These are phyloP conservation scores for Lactarius sp. DNA, from an alignment of 768 basidiomycete species.

Conservation along the genomic window DNA sequence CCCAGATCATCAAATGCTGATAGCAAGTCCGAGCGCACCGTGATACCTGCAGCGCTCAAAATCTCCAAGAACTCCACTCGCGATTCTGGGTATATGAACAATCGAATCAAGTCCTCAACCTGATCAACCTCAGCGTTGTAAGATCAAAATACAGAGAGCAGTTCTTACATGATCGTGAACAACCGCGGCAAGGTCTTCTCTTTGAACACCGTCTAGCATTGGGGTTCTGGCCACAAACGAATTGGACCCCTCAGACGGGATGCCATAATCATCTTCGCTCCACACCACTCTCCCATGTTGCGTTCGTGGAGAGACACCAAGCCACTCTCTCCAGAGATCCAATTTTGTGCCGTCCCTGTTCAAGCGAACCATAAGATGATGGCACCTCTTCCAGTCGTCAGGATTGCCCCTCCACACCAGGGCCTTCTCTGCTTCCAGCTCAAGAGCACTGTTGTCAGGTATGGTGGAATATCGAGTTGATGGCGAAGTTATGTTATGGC, in stretches of 20 bases:
- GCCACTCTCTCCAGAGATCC: slow-evolving; percentile 73
- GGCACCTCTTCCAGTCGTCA: slow-evolving; percentile 59
- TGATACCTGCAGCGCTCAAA: slow-evolving; percentile 38
- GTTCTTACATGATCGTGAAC: slow-evolving; percentile 57
- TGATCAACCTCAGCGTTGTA: slow-evolving; percentile 29
- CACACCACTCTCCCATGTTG: slow-evolving; percentile 41
- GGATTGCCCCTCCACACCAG: slow-evolving; percentile 52
- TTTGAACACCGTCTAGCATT: slow-evolving; percentile 2
- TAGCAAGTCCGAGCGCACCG: slow-evolving; percentile 32
- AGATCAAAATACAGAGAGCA: not conserved
- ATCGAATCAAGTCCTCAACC: slow-evolving; percentile 51
- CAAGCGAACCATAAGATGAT: slow-evolving; percentile 45
- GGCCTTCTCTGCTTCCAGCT: slow-evolving; percentile 14
- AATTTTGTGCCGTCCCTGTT: slow-evolving; percentile 68
- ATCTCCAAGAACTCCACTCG: slow-evolving; percentile 60
- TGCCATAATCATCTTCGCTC: slow-evolving; percentile 40
- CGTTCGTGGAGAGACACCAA: slow-evolving; percentile 39
- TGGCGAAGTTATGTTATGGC: not conserved
- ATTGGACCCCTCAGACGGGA: slow-evolving; percentile 23
- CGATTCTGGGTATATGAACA: slow-evolving; percentile 73
- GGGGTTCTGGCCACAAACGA: not conserved
- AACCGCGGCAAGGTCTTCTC: slow-evolving; percentile 45
- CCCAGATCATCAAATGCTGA: slow-evolving; percentile 22
- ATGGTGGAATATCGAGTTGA: not conserved
- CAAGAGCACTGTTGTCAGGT: slow-evolving; percentile 1